Conservation (phyloP, 2,329 filamentous ascomycete genomes). For the Ophiostoma himal-ulmi region DNA sequence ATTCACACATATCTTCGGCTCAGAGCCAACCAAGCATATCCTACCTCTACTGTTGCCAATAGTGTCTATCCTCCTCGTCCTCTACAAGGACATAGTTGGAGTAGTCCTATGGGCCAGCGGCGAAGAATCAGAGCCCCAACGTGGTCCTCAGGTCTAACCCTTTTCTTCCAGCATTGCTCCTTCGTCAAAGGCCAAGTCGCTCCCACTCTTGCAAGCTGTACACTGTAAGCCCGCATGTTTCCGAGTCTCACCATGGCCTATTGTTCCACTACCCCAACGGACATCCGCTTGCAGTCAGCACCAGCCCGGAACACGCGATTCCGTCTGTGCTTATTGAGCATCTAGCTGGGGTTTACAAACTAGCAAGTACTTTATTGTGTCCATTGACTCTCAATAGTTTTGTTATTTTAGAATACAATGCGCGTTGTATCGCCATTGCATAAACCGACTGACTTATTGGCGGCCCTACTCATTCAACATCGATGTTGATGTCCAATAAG, state of each 20-base stretch:
- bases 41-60: neutral
- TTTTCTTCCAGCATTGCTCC: neutral
- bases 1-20: neutral
- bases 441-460: no score
- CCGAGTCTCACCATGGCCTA: neutral
- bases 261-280: conserved; percentile 13
- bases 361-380: no score
- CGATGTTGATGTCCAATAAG: neutral
- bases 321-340: neutral
- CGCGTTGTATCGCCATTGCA: neutral
- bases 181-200: neutral
- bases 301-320: neutral
- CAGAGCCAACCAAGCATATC: neutral
- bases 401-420: no score
- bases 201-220: neutral
- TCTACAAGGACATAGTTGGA: conserved; percentile 15
- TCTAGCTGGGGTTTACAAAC: neutral
- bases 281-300: conserved; percentile 8
- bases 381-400: no score
- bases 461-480: neutral
- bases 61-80: neutral
- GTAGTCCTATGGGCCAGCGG: conserved; percentile 6
- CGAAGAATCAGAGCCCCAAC: neutral
- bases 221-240: neutral
- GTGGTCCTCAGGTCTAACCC: neutral